phyloP scores from a whole-genome alignment of 176 grass and related monocot genomes.

The Oryza glumipatula region DNA sequence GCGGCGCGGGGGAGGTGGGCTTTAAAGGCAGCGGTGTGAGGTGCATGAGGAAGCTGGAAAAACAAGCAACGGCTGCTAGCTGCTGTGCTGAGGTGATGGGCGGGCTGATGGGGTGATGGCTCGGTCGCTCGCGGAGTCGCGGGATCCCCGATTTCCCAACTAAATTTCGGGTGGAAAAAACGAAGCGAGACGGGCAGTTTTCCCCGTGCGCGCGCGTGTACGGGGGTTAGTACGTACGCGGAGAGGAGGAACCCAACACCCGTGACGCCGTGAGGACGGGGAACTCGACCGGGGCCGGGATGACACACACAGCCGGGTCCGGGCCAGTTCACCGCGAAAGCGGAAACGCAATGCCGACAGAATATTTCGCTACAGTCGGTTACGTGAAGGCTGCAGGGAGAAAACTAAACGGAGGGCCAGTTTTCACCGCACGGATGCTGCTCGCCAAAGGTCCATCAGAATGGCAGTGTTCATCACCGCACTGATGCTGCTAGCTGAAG shows the following conservation, averaged over 20 bases:
- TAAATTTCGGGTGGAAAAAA: not conserved
- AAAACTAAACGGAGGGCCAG: too few species aligned
- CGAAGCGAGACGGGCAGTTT: not conserved
- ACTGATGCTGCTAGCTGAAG: too few species aligned
- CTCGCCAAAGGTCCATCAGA: too few species aligned
- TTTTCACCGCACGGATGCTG: too few species aligned
- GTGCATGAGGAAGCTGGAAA: conserved; percentile 54
- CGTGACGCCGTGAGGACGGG: not conserved
- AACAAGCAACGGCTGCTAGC: not conserved
- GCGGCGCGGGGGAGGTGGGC: conserved; percentile 40
- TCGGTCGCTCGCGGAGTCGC: not conserved
- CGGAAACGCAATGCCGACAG: too few species aligned
- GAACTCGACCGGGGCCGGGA: not conserved
- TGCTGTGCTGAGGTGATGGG: not conserved
- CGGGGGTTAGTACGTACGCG: not conserved
- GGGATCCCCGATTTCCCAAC: not conserved
- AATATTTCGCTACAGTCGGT: too few species aligned
- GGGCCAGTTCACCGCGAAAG: too few species aligned
- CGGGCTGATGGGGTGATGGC: not conserved
- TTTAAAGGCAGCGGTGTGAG: conserved; percentile 67
- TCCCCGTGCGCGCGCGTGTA: not conserved
- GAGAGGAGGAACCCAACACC: not conserved
- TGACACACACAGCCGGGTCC: too few species aligned
- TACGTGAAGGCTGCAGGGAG: too few species aligned
- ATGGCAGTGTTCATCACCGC: too few species aligned